Base-by-base conservation (phyloP, 2,329 filamentous ascomycete species). In the Plectosphaerella cucumerina region DNA sequence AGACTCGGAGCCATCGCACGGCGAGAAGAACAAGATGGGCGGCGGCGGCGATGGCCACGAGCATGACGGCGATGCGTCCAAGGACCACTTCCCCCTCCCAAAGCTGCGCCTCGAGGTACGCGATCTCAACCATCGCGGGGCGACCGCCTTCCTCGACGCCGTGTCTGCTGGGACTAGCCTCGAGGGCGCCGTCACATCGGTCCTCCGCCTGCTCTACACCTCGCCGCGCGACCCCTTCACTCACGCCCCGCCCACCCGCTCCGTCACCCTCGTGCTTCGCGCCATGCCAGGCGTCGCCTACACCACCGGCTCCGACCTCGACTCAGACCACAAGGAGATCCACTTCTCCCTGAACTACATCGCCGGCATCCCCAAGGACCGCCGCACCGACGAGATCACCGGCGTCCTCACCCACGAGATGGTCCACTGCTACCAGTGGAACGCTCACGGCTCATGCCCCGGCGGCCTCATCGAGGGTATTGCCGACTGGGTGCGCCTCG, bases 401-500 rank as follows among this genome's bases (percentile, higher is more conserved):
- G 94, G 94, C 39, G 91, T 97, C 1, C 68, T 97, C 18, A 87
- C 88, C 2, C 93, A 97, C 65, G 93, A 97, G 70, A 85, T 97
- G 55, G 93, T 97, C 14, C 94, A 97, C 72, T 97, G 91, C 70
- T 95, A 88, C 71, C 93, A 97, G 68, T 87, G 89, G 69, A 86
- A 90, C 59, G 87, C 77, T 2, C 72, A 60, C 18, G 77, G 75
- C 2, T 72, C 72, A 5, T 82, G 83, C 42, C 87, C 87, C 0
- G 86, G 86, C 1, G 94, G 94, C 0, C 69, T 97, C 44, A 86
- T 96, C 50, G 93, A 97, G 69, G 93, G 93, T 1, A 83, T 97
- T 49, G 93, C 93, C 18, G 94, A 97, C 70, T 97, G 90, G 82
- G 92, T 97, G 21, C 81, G 93, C 2, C 71, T 97, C 54, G 84